Percentiles rank a stretch among this genome's conserved stretches.
Conservation (phyloP, 176 grass and related monocot genomes). For the Cenchrus purpureus region DNA sequence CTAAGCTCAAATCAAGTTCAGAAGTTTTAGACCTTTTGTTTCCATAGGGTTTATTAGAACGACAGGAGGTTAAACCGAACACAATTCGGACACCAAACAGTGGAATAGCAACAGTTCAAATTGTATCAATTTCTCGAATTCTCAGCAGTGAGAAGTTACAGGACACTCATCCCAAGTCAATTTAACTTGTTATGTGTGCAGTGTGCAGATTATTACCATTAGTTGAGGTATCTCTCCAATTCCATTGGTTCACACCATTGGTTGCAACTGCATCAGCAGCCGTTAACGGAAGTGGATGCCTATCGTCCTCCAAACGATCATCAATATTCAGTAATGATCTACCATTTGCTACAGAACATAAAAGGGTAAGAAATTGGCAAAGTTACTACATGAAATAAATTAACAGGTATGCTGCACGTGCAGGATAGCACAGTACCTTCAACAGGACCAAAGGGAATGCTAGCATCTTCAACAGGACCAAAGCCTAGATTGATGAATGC, state of each 20-base stretch:
- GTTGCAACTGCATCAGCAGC: conserved; percentile 73
- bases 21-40: background rate
- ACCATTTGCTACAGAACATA: conserved; percentile 66
- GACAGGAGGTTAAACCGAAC: conserved; percentile 10
- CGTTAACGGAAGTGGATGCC: conserved; percentile 75
- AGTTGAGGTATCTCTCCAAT: conserved; percentile 91
- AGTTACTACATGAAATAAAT: background rate
- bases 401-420: conserved; percentile 6
- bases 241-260: conserved; percentile 92
- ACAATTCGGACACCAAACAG: conserved; percentile 2
- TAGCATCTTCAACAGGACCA: conserved; percentile 61
- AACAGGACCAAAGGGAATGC: conserved; percentile 79
- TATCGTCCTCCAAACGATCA: conserved; percentile 69
- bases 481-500: conserved; percentile 61
- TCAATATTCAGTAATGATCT: conserved; percentile 75
- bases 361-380: background rate
- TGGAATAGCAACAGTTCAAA: conserved; percentile 23
- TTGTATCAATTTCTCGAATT: background rate
- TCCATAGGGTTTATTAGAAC: conserved; percentile 9
- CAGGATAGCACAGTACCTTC: conserved; percentile 68
- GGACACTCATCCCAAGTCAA: background rate
- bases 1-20: background rate
- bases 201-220: conserved; percentile 54
- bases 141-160: background rate
- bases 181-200: conserved; percentile 3